A percentile compares a stretch with the other conserved stretches of the same genome.
Conservation (phyloP, 2,329 filamentous ascomycete species). For the Neofusicoccum sp. region DNA sequence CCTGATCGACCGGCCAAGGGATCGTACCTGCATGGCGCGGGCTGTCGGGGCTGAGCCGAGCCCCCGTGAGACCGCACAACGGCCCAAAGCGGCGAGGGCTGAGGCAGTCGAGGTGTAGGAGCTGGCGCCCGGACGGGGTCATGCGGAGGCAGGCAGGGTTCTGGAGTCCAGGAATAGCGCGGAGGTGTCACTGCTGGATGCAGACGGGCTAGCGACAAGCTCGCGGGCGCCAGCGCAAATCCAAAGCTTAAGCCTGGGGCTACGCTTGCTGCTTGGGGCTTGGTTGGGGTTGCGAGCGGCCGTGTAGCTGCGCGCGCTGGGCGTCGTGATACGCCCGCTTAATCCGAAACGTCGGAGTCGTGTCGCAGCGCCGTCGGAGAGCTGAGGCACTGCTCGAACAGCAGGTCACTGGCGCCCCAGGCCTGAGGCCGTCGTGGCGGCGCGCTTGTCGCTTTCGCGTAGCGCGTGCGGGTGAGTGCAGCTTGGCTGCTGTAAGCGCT, state of each 20-base stretch:
- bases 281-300: background rate
- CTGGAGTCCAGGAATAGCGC: slow-evolving; percentile 3
- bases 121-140: background rate
- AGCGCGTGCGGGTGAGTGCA: background rate
- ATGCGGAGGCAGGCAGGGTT: background rate
- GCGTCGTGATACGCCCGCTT: background rate
- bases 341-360: background rate
- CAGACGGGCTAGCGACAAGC: background rate
- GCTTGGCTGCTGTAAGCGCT: background rate
- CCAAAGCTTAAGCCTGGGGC: background rate
- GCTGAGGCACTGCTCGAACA: slow-evolving; percentile 5
- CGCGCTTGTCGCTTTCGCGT: background rate
- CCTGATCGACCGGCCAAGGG: slow-evolving; percentile 5
- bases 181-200: background rate
- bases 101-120: slow-evolving; percentile 5
- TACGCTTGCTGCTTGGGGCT: background rate
- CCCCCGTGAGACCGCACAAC: background rate
- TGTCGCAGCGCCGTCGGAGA: background rate
- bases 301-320: too few relatives aligned
- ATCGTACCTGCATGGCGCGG: background rate
- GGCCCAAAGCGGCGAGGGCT: background rate
- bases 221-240: slow-evolving; percentile 1
- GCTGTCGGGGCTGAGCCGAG: background rate
- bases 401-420: background rate
- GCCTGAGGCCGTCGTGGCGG: background rate